phyloP scores from a whole-genome alignment of 345 rosid genomes.

The Salix udensis region DNA sequence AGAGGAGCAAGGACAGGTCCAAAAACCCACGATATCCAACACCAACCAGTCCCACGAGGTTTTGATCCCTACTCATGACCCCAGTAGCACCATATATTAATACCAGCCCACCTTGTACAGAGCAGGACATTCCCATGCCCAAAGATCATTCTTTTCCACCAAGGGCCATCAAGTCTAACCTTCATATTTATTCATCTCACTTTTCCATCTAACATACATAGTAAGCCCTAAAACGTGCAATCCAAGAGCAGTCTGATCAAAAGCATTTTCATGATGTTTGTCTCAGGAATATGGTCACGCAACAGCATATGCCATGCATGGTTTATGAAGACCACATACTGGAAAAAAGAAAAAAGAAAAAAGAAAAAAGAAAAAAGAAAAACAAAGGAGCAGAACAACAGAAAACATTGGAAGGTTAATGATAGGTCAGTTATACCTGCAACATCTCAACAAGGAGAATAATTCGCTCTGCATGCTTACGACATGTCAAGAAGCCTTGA shows the following conservation, averaged over 20 bases:
- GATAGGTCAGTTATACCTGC: constrained; percentile 58
- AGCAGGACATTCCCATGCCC: neutral
- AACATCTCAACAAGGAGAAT: constrained; percentile 98
- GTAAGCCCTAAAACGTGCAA: neutral
- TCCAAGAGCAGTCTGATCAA: neutral
- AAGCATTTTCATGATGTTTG: neutral
- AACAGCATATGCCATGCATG: neutral
- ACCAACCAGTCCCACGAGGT: neutral
- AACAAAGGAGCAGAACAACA: neutral
- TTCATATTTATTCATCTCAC: neutral
- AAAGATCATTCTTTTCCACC: neutral
- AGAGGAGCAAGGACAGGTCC: neutral
- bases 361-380: neutral
- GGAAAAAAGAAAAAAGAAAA: neutral
- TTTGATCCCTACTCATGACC: neutral
- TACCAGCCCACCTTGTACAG: neutral
- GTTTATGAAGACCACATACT: neutral
- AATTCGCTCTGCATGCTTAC: constrained; percentile 95
- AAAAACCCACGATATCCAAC: neutral
- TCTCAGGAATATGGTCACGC: neutral
- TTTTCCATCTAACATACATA: neutral
- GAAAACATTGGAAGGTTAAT: neutral
- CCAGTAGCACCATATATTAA: neutral
- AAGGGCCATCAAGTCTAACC: neutral
- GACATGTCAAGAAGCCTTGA: constrained; percentile 96